Percentiles rank a stretch among this genome's conserved stretches.
Evolutionary conservation across 2,329 filamentous ascomycete genomes (phyloP).

Genomic region (Exophiala bonariae): DNA sequence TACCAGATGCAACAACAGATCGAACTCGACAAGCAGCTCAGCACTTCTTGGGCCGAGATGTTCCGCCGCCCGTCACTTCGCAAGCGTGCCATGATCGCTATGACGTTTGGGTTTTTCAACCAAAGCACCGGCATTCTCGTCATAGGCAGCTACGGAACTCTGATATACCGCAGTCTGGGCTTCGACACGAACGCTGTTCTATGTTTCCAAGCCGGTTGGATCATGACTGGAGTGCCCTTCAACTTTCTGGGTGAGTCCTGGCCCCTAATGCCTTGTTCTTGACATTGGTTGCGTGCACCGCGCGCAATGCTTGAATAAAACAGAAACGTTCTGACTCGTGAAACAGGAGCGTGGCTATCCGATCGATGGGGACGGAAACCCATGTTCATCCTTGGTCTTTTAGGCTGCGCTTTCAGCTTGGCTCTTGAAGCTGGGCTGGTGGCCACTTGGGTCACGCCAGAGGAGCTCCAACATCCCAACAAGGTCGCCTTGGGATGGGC

Average conservation of each 20-base stretch:
- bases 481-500: neutral
- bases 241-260: neutral
- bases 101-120: slow-evolving; percentile 1
- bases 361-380: neutral
- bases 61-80: slow-evolving; percentile 5
- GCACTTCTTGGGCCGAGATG: slow-evolving; percentile 6
- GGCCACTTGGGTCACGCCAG: neutral
- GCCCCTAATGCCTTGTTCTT: too few species aligned
- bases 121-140: slow-evolving; percentile 45
- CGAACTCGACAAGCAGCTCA: slow-evolving; percentile 6
- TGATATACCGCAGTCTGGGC: slow-evolving; percentile 46
- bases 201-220: slow-evolving; percentile 3
- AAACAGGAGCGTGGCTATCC: neutral
- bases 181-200: slow-evolving; percentile 34
- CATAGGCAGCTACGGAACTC: slow-evolving; percentile 44
- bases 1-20: slow-evolving; percentile 29
- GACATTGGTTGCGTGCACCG: too few species aligned
- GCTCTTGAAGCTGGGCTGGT: neutral
- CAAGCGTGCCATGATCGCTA: slow-evolving; percentile 6
- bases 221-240: neutral
- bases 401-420: neutral
- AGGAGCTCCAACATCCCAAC: neutral
- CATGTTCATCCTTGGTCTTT: neutral
- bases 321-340: too few species aligned
- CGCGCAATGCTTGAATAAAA: too few species aligned